Base-by-base conservation (phyloP, 2,329 filamentous ascomycete species). In the Arachnomyces sp. region DNA sequence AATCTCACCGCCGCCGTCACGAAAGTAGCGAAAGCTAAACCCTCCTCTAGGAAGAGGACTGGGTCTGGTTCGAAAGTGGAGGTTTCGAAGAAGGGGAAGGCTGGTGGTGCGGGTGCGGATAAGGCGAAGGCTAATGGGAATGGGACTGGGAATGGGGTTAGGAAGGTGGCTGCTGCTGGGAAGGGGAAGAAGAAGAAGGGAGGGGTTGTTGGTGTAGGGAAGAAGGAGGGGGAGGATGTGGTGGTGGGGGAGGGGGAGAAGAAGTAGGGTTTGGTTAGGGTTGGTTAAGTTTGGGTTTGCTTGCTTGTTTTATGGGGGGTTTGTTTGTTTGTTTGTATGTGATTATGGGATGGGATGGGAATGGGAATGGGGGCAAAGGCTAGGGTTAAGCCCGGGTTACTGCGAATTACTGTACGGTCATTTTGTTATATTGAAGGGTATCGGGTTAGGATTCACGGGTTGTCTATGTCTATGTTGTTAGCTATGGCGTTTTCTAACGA, bases 41-140 rank as follows among this genome's bases (percentile, higher is more conserved):
- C 39, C 8, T 16, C 9, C 7, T 9, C 32, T 7, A n/a, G 11
- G n/a, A 40, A 40, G 28, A 31, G 14, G 28, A 33, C 25, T 5
- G n/a, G n/a, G n/a, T n/a, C n/a, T n/a, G n/a, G n/a, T n/a, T n/a
- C n/a, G n/a, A n/a, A n/a, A n/a, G n/a, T n/a, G n/a, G n/a, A n/a
- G n/a, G n/a, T 29, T 12, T 34, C 25, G 20, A 40, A 35, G 32
- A 40, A 34, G 30, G 7, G 18, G 25, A 14, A 25, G 3, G 30
- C 13, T n/a, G n/a, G n/a, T n/a, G n/a, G n/a, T n/a, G n/a, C n/a
- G n/a, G n/a, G n/a, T n/a, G n/a, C n/a, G n/a, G n/a, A n/a, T n/a
- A n/a, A n/a, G n/a, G n/a, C n/a, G n/a, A n/a, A n/a, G n/a, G n/a
- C n/a, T n/a, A n/a, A n/a, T n/a, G n/a, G n/a, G n/a, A n/a, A n/a